Evolutionary conservation across 2,329 filamentous ascomycete genomes (phyloP).

Genomic region (Mariannaea sp.): DNA sequence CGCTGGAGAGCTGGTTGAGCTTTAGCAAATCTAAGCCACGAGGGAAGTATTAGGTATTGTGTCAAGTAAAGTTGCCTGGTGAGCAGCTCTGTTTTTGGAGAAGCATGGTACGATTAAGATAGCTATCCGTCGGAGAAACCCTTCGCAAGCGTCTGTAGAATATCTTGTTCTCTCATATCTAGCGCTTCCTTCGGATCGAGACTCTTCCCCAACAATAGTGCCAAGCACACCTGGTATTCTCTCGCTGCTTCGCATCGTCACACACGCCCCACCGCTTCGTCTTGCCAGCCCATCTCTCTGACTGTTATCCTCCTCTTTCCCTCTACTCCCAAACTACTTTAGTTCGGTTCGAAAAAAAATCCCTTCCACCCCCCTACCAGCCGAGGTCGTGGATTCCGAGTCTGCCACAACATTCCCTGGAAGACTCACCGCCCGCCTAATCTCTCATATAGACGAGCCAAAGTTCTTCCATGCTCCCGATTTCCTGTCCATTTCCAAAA

Average conservation of each 20-base stretch:
- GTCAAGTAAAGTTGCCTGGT: background rate
- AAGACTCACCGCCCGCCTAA: background rate
- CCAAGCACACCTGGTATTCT: constrained; percentile 14
- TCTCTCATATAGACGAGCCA: background rate
- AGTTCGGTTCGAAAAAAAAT: background rate
- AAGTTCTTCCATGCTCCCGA: constrained; percentile 4
- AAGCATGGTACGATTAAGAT: constrained; percentile 9
- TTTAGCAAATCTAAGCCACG: background rate
- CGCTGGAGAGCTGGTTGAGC: background rate
- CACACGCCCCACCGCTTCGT: constrained; percentile 4
- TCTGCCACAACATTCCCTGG: constrained; percentile 10
- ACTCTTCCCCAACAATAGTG: constrained; percentile 14
- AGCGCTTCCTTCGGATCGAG: constrained; percentile 12
- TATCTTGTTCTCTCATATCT: constrained; percentile 16
- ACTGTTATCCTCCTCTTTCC: background rate
- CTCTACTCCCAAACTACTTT: background rate
- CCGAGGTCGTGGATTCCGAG: constrained; percentile 3
- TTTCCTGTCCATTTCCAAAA: background rate
- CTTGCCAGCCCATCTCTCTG: background rate
- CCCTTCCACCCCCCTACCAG: background rate
- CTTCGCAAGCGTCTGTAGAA: constrained; percentile 5
- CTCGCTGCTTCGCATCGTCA: constrained; percentile 8
- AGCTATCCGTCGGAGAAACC: constrained; percentile 9
- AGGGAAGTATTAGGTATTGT: background rate
- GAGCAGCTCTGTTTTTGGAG: background rate